A percentile compares a stretch with the other conserved stretches of the same genome.
Conservation (phyloP, 108 stramenopile species). For the Cyclotella cryptica region DNA sequence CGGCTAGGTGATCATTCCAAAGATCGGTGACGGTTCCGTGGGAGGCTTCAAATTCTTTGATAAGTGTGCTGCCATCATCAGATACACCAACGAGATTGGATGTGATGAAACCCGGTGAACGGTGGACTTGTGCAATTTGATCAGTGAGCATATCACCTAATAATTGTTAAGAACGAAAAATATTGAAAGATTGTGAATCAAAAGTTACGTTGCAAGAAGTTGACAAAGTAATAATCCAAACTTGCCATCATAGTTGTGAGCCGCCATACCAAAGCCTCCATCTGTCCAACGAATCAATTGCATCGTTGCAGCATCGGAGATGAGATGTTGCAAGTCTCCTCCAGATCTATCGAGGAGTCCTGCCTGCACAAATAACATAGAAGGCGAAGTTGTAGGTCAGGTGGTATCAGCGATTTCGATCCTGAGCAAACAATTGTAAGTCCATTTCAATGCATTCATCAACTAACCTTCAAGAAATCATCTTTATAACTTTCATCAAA, state of each 20-base stretch:
- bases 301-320: slow-evolving; percentile 98
- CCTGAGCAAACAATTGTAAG: background rate
- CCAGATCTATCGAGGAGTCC: slow-evolving; percentile 91
- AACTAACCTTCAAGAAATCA: slow-evolving; percentile 62
- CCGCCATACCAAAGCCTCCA: slow-evolving; percentile 97
- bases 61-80: slow-evolving; percentile 88
- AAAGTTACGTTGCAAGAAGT: background rate
- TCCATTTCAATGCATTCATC: slow-evolving; percentile 1
- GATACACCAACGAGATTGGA: slow-evolving; percentile 93
- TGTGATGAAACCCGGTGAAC: slow-evolving; percentile 98
- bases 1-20: slow-evolving; percentile 94
- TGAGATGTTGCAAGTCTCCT: slow-evolving; percentile 93
- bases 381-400: background rate
- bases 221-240: background rate
- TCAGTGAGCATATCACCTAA: slow-evolving; percentile 86
- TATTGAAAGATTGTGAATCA: slow-evolving; percentile 12
- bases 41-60: slow-evolving; percentile 96
- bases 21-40: slow-evolving; percentile 97
- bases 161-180: background rate
- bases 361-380: slow-evolving; percentile 22
- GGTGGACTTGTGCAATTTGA: slow-evolving; percentile 98
- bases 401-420: background rate
- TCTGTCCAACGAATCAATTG: slow-evolving; percentile 98
- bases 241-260: slow-evolving; percentile 98
- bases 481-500: slow-evolving; percentile 94